Evolutionary conservation across 306 rosid genomes (phyloP), one percentile per base, ranked within the genome.

Genomic region (Corylus americana): DNA sequence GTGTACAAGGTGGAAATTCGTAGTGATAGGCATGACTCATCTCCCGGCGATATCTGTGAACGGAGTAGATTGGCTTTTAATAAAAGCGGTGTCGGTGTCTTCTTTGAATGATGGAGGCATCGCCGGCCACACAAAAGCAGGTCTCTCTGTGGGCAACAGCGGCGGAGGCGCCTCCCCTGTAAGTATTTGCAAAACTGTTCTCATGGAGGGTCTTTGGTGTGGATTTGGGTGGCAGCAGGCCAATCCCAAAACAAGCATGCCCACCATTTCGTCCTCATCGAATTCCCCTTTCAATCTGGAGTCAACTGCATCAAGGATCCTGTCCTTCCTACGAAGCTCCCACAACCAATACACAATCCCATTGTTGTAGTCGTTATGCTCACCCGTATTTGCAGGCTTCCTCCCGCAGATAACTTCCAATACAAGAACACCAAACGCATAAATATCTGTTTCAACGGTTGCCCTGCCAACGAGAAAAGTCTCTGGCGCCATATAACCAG

Each of bases 201-300:
- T 86, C 90, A 91, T 91, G 0, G 90, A 84, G 4, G 98, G 98
- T 77, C 97, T 88, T 7, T 77, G 49, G n/a, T 84, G 83, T 6
- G 93, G 97, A 44, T 91, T 91, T 20, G 98, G 98, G 81, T 93
- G 92, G 70, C 98, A 93, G 12, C 98, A 93, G 4, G 94, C 88
- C 76, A 93, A 87, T 0, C 97, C 98, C 75, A 93, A 66, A 63
- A 79, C 54, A 79, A 93, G 74, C 77, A 88, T 76, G 53, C 77
- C 27, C 51, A 22, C 74, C 59, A 82, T 75, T 54, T 73, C 84
- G n/a, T 75, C 87, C n/a, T 71, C 70, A 0, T 55, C 57, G 12
- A 73, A 70, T n/a, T 87, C 51, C 61, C 76, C 75, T 2, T 42
- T 74, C 74, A 93, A 50, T 76, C 84, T 85, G 17, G 22, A 11